phyloP scores from a whole-genome alignment of 78 protist genomes.

The Creolimax fragrantissima region DNA sequence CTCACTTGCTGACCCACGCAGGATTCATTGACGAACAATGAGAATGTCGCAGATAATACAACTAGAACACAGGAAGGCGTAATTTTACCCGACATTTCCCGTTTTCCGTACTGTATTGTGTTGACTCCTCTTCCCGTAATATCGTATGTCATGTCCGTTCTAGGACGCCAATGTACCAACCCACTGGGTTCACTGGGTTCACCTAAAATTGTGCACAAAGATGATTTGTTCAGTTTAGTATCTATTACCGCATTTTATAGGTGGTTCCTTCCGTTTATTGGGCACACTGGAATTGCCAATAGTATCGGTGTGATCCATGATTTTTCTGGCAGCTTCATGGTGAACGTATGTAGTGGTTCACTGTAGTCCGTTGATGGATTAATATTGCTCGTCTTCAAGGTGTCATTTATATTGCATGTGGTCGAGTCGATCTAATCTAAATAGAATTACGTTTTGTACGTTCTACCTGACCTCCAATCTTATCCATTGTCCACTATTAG shows the following conservation, averaged over 20 bases:
- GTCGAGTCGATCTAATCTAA: too few species aligned
- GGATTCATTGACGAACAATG: not conserved
- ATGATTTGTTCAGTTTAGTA: not conserved
- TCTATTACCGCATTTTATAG: not conserved
- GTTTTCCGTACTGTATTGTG: slow-evolving; percentile 44
- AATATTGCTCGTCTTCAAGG: too few species aligned
- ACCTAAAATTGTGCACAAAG: not conserved
- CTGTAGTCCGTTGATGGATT: not conserved
- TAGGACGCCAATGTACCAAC: not conserved
- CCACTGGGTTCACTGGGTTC: not conserved
- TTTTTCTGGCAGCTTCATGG: slow-evolving; percentile 48
- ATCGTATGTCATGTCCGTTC: not conserved
- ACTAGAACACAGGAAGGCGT: not conserved
- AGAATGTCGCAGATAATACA: not conserved
- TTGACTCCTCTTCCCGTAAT: slow-evolving; percentile 49
- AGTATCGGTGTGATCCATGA: slow-evolving; percentile 30
- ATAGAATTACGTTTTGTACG: too few species aligned
- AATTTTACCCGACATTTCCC: not conserved
- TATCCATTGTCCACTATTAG: not conserved
- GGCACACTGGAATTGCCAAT: slow-evolving; percentile 46
- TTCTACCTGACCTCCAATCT: not conserved
- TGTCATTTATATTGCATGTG: too few species aligned
- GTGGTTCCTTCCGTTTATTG: slow-evolving; percentile 47
- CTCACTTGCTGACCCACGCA: not conserved
- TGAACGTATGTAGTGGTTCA: slow-evolving; percentile 1